These are phyloP conservation scores for Suhomyces bolitotheri DNA, from an alignment of 1,139 yeast species.

Conservation along the genomic window DNA sequence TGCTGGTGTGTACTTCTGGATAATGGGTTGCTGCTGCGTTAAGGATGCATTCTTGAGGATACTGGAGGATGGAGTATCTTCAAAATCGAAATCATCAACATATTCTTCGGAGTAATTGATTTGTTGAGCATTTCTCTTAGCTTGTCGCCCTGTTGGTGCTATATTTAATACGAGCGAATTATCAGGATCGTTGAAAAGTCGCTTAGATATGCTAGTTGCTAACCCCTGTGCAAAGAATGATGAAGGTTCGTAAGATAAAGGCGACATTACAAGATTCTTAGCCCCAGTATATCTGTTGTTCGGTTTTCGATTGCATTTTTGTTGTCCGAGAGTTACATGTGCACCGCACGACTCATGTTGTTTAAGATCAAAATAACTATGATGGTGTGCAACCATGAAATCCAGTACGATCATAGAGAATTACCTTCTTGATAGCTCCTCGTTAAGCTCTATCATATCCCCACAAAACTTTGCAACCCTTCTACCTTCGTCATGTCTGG, in stretches of 20 bases:
- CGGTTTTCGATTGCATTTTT: not conserved
- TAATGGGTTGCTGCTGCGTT: slow-evolving; percentile 27
- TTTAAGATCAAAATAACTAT: not conserved
- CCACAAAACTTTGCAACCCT: slow-evolving; percentile 13
- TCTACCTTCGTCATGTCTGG: slow-evolving; percentile 19
- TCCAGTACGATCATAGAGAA: not conserved
- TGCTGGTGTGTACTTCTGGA: slow-evolving; percentile 40
- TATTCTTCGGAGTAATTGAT: slow-evolving; percentile 78
- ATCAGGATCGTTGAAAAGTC: slow-evolving; percentile 55
- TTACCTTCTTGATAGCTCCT: not conserved
- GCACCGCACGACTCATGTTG: slow-evolving; percentile 12
- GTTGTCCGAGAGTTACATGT: not conserved
- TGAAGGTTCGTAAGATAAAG: slow-evolving; percentile 17
- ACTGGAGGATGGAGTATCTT: slow-evolving; percentile 42
- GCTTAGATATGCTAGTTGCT: slow-evolving; percentile 19
- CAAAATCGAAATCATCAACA: slow-evolving; percentile 68
- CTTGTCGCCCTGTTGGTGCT: slow-evolving; percentile 73
- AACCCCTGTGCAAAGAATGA: slow-evolving; percentile 20
- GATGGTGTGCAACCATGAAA: not conserved
- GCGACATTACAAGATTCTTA: slow-evolving; percentile 13
- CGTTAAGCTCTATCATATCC: not conserved
- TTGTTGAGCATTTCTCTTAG: slow-evolving; percentile 71
- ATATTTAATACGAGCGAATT: slow-evolving; percentile 58
- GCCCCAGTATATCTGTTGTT: not conserved
- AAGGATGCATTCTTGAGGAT: slow-evolving; percentile 15